Base-by-base conservation (phyloP, 768 basidiomycete species). In the Mycena maculata region DNA sequence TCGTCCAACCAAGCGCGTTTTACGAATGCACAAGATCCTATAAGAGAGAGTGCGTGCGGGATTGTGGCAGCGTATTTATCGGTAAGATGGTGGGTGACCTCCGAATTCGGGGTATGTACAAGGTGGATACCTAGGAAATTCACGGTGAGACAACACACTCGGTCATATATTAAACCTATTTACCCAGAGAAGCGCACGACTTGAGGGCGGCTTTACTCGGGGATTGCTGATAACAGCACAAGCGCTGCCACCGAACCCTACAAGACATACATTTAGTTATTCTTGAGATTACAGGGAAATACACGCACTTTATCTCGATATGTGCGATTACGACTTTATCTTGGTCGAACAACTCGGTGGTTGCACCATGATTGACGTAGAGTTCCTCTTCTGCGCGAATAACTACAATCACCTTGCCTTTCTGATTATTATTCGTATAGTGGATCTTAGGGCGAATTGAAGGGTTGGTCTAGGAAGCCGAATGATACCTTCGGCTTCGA, bases 1-100 rank as follows among this genome's bases (percentile, higher is more conserved):
- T 92, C 88, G 9, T 77, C 75, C 27, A 93, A 76, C 92, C 92
- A 94, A 50, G 90, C 88, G 0, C 84, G 81, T 63, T 83, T 92
- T 33, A 90, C 91, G 52, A 93, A 84, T 13, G 84, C 81, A 16
- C 85, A 82, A 0, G 85, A 80, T 4, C 86, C 85, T 18, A 93
- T 76, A 12, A 94, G 81, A 15, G 92, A 91, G 0, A 84, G 78
- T 0, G 87, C 87, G 25, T 88, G 79, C 0, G 81, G 66, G 0
- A 87, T 77, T 10, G 81, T 85, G n/a, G 87, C 79, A 5, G 81
- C 74, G 60, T 85, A 87, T 23, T 82, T 83, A 5, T 87, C 70
- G 4, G 83, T 82, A 55, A 93, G 81, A 73, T 93, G 90, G 68
- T 94, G 91, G 0, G 91, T 93, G 18, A 87, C 80, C 23, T 84